These are phyloP conservation scores for Pilatotrama ljubarskyi DNA, from an alignment of 768 basidiomycete species.

Conservation along the genomic window DNA sequence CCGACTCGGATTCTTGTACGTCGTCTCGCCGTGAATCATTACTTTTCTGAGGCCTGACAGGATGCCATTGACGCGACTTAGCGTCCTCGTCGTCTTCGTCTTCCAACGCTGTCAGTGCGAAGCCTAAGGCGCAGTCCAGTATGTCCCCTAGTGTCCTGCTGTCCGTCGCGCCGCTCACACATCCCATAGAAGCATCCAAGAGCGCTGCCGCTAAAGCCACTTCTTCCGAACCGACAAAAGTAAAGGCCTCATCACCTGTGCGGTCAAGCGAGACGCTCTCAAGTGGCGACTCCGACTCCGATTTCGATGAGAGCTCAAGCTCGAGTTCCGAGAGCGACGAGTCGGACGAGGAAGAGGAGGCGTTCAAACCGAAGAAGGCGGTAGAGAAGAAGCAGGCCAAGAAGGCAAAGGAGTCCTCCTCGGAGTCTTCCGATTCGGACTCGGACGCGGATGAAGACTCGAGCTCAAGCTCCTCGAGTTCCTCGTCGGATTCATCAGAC, in stretches of 20 bases:
- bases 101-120: constrained; percentile 2
- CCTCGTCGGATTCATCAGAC: constrained; percentile 25
- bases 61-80: background rate
- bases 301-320: constrained; percentile 24
- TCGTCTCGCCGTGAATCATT: background rate
- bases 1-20: constrained; percentile 30
- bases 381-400: background rate
- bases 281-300: constrained; percentile 13
- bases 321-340: constrained; percentile 20
- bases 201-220: background rate
- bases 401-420: background rate
- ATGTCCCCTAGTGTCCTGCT: background rate
- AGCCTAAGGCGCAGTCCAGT: constrained; percentile 3
- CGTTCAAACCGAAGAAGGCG: background rate
- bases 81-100: constrained; percentile 14
- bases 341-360: background rate
- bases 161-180: background rate
- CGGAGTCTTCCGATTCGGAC: no score
- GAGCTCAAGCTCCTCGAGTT: background rate
- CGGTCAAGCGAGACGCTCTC: constrained; percentile 20
- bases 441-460: constrained; percentile 16
- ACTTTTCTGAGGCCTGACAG: constrained; percentile 9
- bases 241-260: constrained; percentile 11
- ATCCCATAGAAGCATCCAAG: background rate
- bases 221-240: background rate